phyloP scores from a whole-genome alignment of 805 yeast genomes.

The Wickerhamiella allomyrinae region DNA sequence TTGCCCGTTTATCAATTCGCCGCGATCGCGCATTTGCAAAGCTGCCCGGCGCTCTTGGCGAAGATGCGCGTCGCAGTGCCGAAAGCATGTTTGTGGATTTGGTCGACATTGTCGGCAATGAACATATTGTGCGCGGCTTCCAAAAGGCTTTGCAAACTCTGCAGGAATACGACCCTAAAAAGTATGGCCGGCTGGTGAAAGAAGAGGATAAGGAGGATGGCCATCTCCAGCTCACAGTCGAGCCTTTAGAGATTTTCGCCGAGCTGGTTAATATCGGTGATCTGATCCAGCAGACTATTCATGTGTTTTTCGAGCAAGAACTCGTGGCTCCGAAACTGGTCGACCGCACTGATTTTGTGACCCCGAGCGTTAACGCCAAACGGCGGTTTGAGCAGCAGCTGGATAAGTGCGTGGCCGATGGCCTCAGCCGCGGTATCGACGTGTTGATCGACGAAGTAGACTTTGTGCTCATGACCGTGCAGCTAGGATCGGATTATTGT shows the following conservation, averaged over 20 bases:
- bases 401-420: constrained; percentile 85
- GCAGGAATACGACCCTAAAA: constrained; percentile 52
- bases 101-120: constrained; percentile 44
- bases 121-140: constrained; percentile 79
- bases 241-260: constrained; percentile 74
- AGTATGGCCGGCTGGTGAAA: constrained; percentile 19
- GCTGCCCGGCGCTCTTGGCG: constrained; percentile 22
- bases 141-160: constrained; percentile 61
- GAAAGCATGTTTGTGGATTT: constrained; percentile 57
- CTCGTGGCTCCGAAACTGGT: constrained; percentile 41
- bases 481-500: constrained; percentile 48
- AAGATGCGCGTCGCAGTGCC: constrained; percentile 32
- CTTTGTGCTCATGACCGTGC: constrained; percentile 38
- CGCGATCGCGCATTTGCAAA: constrained; percentile 36
- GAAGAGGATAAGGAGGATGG: constrained; percentile 11
- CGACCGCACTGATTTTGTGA: constrained; percentile 63
- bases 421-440: constrained; percentile 82
- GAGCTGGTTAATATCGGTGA: constrained; percentile 90
- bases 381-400: constrained; percentile 66
- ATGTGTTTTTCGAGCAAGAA: constrained; percentile 81
- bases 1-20: constrained; percentile 50
- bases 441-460: constrained; percentile 74
- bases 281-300: constrained; percentile 79
- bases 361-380: constrained; percentile 64
- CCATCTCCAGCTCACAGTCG: constrained; percentile 31